A percentile compares a stretch with the other conserved stretches of the same genome.
phyloP scores from a whole-genome alignment of 2,329 filamentous ascomycete genomes.

The Colletotrichum lentis region DNA sequence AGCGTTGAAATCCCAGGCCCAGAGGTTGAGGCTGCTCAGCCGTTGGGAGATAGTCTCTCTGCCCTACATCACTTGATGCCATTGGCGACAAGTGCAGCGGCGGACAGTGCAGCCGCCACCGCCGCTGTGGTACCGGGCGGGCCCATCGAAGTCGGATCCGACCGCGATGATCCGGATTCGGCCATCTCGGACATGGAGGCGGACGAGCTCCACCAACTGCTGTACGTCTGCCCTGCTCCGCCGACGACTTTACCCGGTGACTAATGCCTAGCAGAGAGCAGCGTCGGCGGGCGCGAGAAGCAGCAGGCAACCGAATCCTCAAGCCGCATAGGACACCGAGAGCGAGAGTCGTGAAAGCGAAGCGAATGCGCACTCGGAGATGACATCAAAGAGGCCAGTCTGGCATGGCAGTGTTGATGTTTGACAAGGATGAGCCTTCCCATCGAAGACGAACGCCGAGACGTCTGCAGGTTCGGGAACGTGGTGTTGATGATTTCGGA shows the following conservation, averaged over 20 bases:
- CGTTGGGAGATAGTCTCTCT: neutral
- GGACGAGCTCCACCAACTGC: conserved; percentile 11
- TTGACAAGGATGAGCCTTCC: neutral
- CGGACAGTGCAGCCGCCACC: no score
- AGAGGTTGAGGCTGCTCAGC: neutral
- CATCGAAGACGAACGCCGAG: neutral
- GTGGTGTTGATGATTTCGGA: neutral
- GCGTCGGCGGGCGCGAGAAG: conserved; percentile 13
- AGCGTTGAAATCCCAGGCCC: neutral
- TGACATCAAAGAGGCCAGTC: neutral
- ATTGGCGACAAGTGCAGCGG: neutral
- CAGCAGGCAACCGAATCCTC: conserved; percentile 7
- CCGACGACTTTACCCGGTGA: neutral
- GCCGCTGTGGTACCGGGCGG: neutral
- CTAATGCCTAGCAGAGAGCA: conserved; percentile 13
- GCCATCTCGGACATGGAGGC: conserved; percentile 18
- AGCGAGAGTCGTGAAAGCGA: conserved; percentile 23
- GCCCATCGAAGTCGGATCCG: conserved; percentile 13
- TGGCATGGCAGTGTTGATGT: neutral
- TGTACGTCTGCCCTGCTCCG: neutral
- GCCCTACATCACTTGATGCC: neutral
- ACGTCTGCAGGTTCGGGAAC: neutral
- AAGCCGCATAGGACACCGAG: neutral
- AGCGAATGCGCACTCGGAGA: conserved; percentile 19
- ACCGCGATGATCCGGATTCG: conserved; percentile 11